Percentiles rank a stretch among this genome's conserved stretches.
These are phyloP conservation scores for Pseudogymnoascus sp. DNA, from an alignment of 2,329 filamentous ascomycete species.

Conservation along the genomic window DNA sequence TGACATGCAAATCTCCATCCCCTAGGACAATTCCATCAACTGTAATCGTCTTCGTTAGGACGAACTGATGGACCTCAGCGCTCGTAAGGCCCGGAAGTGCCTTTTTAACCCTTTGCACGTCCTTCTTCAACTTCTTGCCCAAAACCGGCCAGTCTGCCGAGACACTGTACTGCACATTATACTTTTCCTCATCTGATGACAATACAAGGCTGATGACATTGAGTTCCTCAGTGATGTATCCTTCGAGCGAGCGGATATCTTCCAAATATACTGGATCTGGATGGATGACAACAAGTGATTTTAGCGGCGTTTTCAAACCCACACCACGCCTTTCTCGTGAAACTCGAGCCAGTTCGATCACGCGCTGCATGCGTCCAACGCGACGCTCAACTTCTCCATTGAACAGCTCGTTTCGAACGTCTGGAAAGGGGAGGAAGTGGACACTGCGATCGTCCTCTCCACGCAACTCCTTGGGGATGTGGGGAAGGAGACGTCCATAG, in stretches of 20 bases:
- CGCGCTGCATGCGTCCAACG: conserved; percentile 85
- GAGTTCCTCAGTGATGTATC: conserved; percentile 86
- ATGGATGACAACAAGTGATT: conserved; percentile 83
- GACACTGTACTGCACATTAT: conserved; percentile 86
- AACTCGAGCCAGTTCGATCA: conserved; percentile 83
- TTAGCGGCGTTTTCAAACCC: conserved; percentile 83
- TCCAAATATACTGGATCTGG: conserved; percentile 73
- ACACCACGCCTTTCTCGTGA: conserved; percentile 78
- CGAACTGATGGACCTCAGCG: conserved; percentile 71
- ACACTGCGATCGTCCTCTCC: conserved; percentile 74
- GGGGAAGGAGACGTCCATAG: conserved; percentile 72
- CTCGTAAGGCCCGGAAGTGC: conserved; percentile 71
- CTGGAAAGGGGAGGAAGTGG: conserved; percentile 86
- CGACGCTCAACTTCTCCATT: conserved; percentile 77
- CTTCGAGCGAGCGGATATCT: conserved; percentile 75
- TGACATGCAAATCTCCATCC: conserved; percentile 75
- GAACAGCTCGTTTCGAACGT: conserved; percentile 81
- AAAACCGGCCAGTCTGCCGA: conserved; percentile 87
- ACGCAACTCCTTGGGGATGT: conserved; percentile 65
- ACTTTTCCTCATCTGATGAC: conserved; percentile 78
- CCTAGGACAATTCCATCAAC: conserved; percentile 82
- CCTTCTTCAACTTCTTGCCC: conserved; percentile 96
- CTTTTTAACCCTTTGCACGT: conserved; percentile 84
- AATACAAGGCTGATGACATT: conserved; percentile 82
- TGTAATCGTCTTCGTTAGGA: conserved; percentile 62